These are phyloP conservation scores for Skeletonema potamos DNA, from an alignment of 108 stramenopile genomes.

Conservation along the genomic window DNA sequence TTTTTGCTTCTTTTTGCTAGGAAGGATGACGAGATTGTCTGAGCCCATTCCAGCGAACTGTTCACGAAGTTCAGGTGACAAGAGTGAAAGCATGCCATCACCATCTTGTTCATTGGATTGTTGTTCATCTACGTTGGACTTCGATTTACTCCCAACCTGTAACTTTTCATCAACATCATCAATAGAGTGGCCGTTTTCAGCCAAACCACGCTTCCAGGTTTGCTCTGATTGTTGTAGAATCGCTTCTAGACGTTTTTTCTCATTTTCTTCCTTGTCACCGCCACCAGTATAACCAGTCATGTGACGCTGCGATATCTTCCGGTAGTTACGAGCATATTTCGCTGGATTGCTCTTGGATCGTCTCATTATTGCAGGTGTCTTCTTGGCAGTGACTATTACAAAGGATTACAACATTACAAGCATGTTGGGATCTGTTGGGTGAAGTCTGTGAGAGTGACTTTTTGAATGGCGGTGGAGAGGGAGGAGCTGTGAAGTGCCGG, in stretches of 20 bases:
- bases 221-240: slow-evolving; percentile 58
- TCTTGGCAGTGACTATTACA: background rate
- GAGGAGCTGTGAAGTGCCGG: too few species aligned
- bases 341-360: slow-evolving; percentile 81
- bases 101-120: slow-evolving; percentile 11
- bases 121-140: background rate
- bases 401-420: too few species aligned
- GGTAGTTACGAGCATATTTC: slow-evolving; percentile 82
- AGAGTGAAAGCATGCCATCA: slow-evolving; percentile 43
- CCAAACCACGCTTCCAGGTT: slow-evolving; percentile 46
- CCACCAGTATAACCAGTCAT: slow-evolving; percentile 71
- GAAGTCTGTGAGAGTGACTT: too few species aligned
- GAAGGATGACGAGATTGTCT: slow-evolving; percentile 47
- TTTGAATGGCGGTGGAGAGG: too few species aligned
- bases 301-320: slow-evolving; percentile 85
- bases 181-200: slow-evolving; percentile 1
- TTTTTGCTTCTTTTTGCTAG: slow-evolving; percentile 51
- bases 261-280: slow-evolving; percentile 50
- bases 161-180: slow-evolving; percentile 18
- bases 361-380: slow-evolving; percentile 55
- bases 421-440: too few species aligned
- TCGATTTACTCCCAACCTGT: slow-evolving; percentile 19
- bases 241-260: slow-evolving; percentile 57
- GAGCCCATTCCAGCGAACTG: slow-evolving; percentile 45
- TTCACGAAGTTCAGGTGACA: slow-evolving; percentile 62